Conservation (phyloP, 23 red algal genomes). For the Gracilaria caudata region DNA sequence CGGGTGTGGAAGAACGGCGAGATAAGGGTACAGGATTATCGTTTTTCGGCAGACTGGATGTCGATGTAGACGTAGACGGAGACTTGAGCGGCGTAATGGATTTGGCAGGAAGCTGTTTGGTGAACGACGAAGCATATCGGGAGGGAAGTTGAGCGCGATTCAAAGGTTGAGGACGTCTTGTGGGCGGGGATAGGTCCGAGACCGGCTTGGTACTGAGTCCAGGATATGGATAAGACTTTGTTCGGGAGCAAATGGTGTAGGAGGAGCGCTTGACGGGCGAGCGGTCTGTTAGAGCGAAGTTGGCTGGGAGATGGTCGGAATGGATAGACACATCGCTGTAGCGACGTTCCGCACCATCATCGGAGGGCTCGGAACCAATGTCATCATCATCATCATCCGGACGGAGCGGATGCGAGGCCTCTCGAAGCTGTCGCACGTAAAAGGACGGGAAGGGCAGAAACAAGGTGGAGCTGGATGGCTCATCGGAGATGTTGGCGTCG, state of each 20-base stretch:
- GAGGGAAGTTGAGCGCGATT: not conserved
- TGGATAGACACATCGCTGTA: slow-evolving; percentile 48
- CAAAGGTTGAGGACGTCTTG: not conserved
- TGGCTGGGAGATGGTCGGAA: slow-evolving; percentile 7
- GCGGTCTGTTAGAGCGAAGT: not conserved
- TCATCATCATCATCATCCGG: slow-evolving; percentile 11
- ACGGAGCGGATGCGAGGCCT: not conserved
- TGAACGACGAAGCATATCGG: not conserved
- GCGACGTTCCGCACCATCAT: slow-evolving; percentile 31
- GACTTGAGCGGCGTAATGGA: not conserved
- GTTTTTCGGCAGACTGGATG: not conserved
- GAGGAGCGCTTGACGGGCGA: slow-evolving; percentile 3
- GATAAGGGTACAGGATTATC: not conserved
- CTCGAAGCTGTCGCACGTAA: slow-evolving; percentile 19
- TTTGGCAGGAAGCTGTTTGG: not conserved
- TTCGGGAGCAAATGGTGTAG: slow-evolving; percentile 10
- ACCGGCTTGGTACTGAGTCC: not conserved
- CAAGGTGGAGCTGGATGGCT: slow-evolving; percentile 36
- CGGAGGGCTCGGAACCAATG: slow-evolving; percentile 39
- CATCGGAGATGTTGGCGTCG: not conserved
- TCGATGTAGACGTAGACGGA: not conserved
- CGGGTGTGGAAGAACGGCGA: slow-evolving; percentile 11
- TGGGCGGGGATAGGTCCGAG: not conserved
- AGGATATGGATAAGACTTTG: slow-evolving; percentile 13
- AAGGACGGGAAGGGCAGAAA: slow-evolving; percentile 43